Evolutionary conservation across 345 rosid species (phyloP), one percentile per base, ranked within the genome.

Genomic region (Carallia brachiata): DNA sequence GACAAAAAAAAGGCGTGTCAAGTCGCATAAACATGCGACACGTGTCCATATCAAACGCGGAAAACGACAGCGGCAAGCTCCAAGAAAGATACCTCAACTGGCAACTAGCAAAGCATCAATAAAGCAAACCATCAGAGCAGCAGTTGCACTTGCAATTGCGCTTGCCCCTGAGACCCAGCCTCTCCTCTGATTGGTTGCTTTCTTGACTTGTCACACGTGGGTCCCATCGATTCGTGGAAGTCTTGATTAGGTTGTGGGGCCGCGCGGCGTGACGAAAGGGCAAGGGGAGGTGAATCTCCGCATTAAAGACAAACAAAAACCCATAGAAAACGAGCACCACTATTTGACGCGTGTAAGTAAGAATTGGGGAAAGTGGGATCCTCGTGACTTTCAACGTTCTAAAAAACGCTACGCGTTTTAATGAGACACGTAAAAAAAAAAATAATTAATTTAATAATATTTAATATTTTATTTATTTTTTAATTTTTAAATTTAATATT

Each of bases 161-260:
- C 65, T 74, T 74, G 69, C 73, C 69, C 71, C 39, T 7, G 40
- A 62, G 76, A 77, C 62, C 76, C 69, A 54, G 44, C 55, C 88
- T 79, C 82, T 73, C 48, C 74, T 70, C 72, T 34, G 5, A 79
- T 84, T 84, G 85, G 85, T 31, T 70, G 7, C 82, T 73, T 84
- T 79, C 82, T 79, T 81, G 85, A 84, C 87, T 62, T 44, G 62
- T 34, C 62, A 70, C 82, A 75, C 85, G 81, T 78, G 81, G 88
- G 88, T 0, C 85, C 85, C 78, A 4, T 2, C 63, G 27, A 71
- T 78, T 80, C 76, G 78, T 74, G 72, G 70, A 80, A 55, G 62
- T 70, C 63, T 73, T 71, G 75, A 72, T 77, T 74, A 75, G 78
- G 58, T 64, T 66, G 73, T 36, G 78, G 82, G 76, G 47, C 82